Conservation (phyloP, 2,329 filamentous ascomycete genomes). For the Colletotrichum sp. region DNA sequence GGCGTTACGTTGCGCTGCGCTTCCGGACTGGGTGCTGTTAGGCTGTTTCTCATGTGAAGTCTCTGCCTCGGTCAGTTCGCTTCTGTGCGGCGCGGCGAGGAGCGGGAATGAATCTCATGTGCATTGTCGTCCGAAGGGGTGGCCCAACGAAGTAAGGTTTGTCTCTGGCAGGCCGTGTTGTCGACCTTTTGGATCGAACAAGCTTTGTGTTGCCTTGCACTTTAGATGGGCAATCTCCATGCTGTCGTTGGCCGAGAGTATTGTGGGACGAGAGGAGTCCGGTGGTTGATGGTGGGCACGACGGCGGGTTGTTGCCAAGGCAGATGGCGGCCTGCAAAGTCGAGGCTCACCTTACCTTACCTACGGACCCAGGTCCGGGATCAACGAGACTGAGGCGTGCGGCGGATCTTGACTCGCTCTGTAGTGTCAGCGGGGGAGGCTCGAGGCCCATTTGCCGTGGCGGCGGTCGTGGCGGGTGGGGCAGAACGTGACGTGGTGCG, state of each 20-base stretch:
- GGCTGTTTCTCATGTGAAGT: conserved; percentile 8
- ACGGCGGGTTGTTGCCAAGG: background rate
- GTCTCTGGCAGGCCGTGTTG: background rate
- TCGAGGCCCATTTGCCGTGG: background rate
- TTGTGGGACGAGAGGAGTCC: background rate
- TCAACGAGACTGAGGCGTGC: background rate
- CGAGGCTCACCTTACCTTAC: background rate
- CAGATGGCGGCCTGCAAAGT: background rate
- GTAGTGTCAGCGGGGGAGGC: background rate
- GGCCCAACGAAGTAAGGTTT: background rate
- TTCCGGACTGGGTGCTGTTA: background rate
- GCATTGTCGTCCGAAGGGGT: background rate
- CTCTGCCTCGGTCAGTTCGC: background rate
- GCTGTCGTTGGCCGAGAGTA: background rate
- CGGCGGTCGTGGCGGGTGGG: background rate
- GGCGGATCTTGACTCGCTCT: background rate
- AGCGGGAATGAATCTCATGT: background rate
- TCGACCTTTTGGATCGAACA: background rate
- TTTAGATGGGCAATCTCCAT: background rate
- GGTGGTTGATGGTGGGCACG: background rate
- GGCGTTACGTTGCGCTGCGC: background rate
- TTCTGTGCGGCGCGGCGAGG: background rate
- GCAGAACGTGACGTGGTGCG: background rate
- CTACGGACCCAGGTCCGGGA: background rate
- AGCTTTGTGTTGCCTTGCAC: background rate